phyloP scores from a whole-genome alignment of 345 rosid species.

The Hibiscus syriacus region DNA sequence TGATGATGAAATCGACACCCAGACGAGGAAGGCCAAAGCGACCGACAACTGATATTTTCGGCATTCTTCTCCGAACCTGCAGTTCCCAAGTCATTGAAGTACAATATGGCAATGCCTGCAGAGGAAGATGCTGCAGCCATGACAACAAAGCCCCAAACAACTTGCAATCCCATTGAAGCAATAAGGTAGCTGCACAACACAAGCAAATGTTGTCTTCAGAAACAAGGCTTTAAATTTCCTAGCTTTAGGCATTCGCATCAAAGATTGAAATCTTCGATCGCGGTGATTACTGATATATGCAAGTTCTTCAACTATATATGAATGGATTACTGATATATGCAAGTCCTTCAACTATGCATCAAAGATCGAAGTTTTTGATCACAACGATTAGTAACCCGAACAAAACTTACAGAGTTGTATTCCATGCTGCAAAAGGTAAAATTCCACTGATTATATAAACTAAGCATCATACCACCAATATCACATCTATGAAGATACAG shows the following conservation, averaged over 20 bases:
- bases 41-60: conserved; percentile 53
- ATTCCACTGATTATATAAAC: not conserved
- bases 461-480: not conserved
- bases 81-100: conserved; percentile 48
- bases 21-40: conserved; percentile 66
- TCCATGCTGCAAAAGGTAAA: not conserved
- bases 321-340: not conserved
- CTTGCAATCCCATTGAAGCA: conserved; percentile 88
- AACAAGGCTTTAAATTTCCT: not conserved
- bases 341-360: not conserved
- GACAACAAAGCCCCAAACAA: conserved; percentile 73
- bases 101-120: conserved; percentile 50
- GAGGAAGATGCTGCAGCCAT: conserved; percentile 69
- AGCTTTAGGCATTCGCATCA: not conserved
- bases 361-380: not conserved
- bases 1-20: conserved; percentile 60
- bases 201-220: conserved; percentile 2
- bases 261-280: too few species aligned
- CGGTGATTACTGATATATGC: too few species aligned
- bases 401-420: not conserved
- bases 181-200: conserved; percentile 72
- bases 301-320: too few species aligned
- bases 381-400: not conserved
- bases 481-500: not conserved
- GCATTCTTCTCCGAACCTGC: conserved; percentile 43